Percentiles rank a stretch among this genome's conserved stretches.
phyloP scores from a whole-genome alignment of 108 stramenopile genomes.

The Mayamaea pseudoterrestris region DNA sequence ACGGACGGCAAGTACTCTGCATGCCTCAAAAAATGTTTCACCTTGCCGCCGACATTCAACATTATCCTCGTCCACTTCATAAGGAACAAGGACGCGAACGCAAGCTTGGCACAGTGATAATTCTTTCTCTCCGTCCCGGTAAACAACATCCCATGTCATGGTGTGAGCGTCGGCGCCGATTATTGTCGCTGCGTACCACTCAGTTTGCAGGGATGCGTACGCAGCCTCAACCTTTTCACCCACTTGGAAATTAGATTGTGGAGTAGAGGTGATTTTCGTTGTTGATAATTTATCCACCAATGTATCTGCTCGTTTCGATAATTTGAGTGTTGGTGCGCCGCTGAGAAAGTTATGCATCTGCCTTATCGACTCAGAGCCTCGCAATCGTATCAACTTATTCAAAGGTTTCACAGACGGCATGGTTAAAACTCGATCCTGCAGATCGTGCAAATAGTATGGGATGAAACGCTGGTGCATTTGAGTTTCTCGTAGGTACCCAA shows the following conservation, averaged over 20 bases:
- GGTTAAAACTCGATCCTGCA: background rate
- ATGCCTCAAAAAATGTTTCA: background rate
- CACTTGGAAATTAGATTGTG: slow-evolving; percentile 19
- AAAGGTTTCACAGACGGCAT: background rate
- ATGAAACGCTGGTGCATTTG: slow-evolving; percentile 7
- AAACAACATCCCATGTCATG: slow-evolving; percentile 18
- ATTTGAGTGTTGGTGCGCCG: background rate
- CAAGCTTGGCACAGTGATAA: slow-evolving; percentile 7
- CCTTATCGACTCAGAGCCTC: background rate
- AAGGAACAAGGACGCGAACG: slow-evolving; percentile 15
- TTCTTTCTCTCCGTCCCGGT: slow-evolving; percentile 30
- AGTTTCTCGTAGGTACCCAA: slow-evolving; percentile 20
- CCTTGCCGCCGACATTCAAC: background rate
- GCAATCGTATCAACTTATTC: background rate
- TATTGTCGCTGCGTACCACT: slow-evolving; percentile 26
- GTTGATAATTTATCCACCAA: slow-evolving; percentile 1
- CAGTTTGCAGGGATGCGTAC: slow-evolving; percentile 11
- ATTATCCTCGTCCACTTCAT: slow-evolving; percentile 10
- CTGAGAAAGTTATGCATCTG: background rate
- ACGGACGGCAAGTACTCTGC: background rate
- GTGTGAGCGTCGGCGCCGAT: slow-evolving; percentile 10
- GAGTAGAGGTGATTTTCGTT: slow-evolving; percentile 12
- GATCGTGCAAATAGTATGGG: background rate
- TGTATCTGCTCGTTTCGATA: background rate
- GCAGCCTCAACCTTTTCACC: slow-evolving; percentile 33